Percentiles rank a stretch among this genome's conserved stretches.
phyloP scores from a whole-genome alignment of 2,329 filamentous ascomycete genomes.

The Botryotinia convoluta region DNA sequence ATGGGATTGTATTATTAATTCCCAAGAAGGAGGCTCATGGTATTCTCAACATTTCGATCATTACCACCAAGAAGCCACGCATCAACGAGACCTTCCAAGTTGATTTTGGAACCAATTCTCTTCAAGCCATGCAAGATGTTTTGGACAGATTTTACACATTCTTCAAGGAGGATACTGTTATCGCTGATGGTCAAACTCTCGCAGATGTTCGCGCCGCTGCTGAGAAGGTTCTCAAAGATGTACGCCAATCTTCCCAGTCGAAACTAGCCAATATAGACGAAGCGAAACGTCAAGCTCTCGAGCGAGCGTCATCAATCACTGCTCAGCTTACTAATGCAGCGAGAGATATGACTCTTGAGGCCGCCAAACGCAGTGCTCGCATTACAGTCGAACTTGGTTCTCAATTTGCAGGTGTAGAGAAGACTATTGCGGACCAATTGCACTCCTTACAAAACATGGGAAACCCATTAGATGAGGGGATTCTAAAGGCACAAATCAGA shows the following conservation, averaged over 20 bases:
- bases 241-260: slow-evolving; percentile 26
- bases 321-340: slow-evolving; percentile 28
- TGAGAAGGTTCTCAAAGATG: slow-evolving; percentile 30
- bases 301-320: slow-evolving; percentile 28
- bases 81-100: slow-evolving; percentile 60
- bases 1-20: slow-evolving; percentile 45
- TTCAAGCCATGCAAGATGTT: slow-evolving; percentile 31
- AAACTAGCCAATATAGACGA: slow-evolving; percentile 29
- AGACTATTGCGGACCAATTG: slow-evolving; percentile 39
- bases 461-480: slow-evolving; percentile 44
- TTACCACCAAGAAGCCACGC: slow-evolving; percentile 57
- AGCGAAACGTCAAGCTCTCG: slow-evolving; percentile 27
- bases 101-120: slow-evolving; percentile 49
- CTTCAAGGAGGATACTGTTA: slow-evolving; percentile 26
- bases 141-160: slow-evolving; percentile 31
- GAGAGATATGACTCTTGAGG: slow-evolving; percentile 32
- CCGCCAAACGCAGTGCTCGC: slow-evolving; percentile 34
- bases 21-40: slow-evolving; percentile 55
- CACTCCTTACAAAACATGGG: slow-evolving; percentile 41
- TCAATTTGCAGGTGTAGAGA: slow-evolving; percentile 37
- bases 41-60: slow-evolving; percentile 55
- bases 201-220: slow-evolving; percentile 26
- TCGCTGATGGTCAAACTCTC: slow-evolving; percentile 25
- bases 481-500: slow-evolving; percentile 54
- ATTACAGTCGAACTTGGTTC: slow-evolving; percentile 33